phyloP scores from a whole-genome alignment of 148 eudicot species.

The Heliosperma pusillum region DNA sequence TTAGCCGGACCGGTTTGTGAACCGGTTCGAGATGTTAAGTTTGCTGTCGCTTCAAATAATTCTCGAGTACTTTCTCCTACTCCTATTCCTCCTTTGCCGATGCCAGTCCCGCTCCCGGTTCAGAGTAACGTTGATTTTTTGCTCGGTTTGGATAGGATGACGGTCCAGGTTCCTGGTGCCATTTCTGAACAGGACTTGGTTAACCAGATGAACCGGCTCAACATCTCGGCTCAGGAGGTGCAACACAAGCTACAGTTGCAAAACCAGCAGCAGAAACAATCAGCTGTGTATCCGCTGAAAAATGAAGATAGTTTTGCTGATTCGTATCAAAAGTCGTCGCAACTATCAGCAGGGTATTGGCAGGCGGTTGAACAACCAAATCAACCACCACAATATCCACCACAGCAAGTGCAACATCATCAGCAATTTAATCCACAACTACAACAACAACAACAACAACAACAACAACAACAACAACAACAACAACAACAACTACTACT shows the following conservation, averaged over 20 bases:
- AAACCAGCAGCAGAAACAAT: constrained; percentile 18
- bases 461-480: too few relatives aligned
- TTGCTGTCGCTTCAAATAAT: constrained; percentile 32
- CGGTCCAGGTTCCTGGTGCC: constrained; percentile 24
- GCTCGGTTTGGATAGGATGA: constrained; percentile 65
- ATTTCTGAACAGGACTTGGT: constrained; percentile 28
- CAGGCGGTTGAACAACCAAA: not conserved
- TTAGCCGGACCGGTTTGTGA: not conserved
- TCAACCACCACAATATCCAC: not conserved
- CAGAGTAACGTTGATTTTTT: constrained; percentile 54
- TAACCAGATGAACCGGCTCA: constrained; percentile 53
- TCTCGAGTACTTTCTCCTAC: not conserved
- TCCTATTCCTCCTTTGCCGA: constrained; percentile 24
- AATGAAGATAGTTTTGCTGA: constrained; percentile 53
- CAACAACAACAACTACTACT: not conserved
- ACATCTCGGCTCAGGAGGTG: constrained; percentile 43
- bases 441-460: too few relatives aligned
- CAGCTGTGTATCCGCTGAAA: constrained; percentile 31
- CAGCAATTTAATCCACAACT: too few relatives aligned
- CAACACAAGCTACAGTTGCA: not conserved
- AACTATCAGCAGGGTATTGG: constrained; percentile 40
- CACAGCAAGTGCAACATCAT: too few relatives aligned
- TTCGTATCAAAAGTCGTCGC: constrained; percentile 28
- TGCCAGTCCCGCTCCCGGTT: too few relatives aligned
- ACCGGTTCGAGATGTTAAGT: too few relatives aligned